Percentiles rank a stretch among this genome's conserved stretches.
Conservation (phyloP, 495 filamentous ascomycete species). For the Talaromyces proteolyticus region DNA sequence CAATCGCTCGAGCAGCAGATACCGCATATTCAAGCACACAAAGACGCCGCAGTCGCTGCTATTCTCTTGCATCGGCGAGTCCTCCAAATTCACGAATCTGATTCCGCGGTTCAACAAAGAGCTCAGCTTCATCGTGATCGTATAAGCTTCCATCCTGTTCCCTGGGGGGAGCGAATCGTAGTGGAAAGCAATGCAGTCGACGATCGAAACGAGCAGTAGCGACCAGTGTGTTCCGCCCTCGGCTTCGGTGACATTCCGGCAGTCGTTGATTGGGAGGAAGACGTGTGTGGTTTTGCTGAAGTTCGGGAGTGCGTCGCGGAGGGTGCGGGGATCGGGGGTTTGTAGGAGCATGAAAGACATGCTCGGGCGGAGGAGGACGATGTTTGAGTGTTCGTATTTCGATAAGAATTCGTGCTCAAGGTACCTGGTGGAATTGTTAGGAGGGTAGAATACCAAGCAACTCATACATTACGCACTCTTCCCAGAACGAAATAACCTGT, state of each 20-base stretch:
- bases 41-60: constrained; percentile 92
- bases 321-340: constrained; percentile 65
- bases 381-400: constrained; percentile 70
- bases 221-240: constrained; percentile 97
- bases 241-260: constrained; percentile 61
- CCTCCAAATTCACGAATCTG: constrained; percentile 68
- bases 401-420: constrained; percentile 82
- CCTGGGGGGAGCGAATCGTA: constrained; percentile 84
- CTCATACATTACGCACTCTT: constrained; percentile 61
- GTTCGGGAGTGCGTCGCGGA: constrained; percentile 51
- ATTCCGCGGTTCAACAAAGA: constrained; percentile 58
- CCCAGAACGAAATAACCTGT: constrained; percentile 85
- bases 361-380: constrained; percentile 84
- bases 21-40: constrained; percentile 89
- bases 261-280: constrained; percentile 96
- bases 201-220: constrained; percentile 78
- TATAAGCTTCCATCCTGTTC: constrained; percentile 67
- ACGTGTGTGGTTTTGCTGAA: constrained; percentile 84
- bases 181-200: constrained; percentile 91
- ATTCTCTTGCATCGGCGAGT: constrained; percentile 89
- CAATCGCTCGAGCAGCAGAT: constrained; percentile 79
- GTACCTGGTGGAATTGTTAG: constrained; percentile 46
- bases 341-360: constrained; percentile 93
- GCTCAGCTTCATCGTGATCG: constrained; percentile 56
- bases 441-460: background rate